phyloP scores from a whole-genome alignment of 2,329 filamentous ascomycete genomes.

The Aspergillus sp. region DNA sequence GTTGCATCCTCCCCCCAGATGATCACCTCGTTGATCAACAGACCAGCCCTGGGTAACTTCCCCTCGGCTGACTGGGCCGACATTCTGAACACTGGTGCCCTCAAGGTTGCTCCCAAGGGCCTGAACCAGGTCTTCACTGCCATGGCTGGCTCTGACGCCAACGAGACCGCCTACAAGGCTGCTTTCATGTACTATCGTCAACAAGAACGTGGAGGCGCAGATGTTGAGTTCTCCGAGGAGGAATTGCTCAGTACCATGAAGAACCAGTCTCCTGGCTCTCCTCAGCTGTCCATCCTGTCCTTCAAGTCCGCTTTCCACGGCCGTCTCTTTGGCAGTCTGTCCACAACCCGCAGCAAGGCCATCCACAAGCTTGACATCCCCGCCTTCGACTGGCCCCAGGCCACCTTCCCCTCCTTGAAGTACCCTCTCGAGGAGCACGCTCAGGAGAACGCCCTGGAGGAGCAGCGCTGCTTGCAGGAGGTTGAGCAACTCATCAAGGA shows the following conservation, averaged over 20 bases:
- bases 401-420: conserved; percentile 77
- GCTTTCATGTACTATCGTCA: conserved; percentile 90
- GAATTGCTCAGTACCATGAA: conserved; percentile 73
- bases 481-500: conserved; percentile 75
- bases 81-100: conserved; percentile 72
- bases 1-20: conserved; percentile 73
- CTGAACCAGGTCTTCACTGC: conserved; percentile 87
- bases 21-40: conserved; percentile 76
- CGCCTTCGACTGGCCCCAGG: conserved; percentile 91
- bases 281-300: conserved; percentile 77
- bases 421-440: conserved; percentile 79
- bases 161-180: conserved; percentile 91
- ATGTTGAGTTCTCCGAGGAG: conserved; percentile 73
- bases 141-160: conserved; percentile 84
- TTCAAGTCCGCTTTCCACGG: conserved; percentile 90
- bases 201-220: conserved; percentile 70
- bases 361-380: conserved; percentile 95
- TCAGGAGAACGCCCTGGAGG: conserved; percentile 75
- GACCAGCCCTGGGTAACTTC: conserved; percentile 87
- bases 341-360: conserved; percentile 85
- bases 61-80: conserved; percentile 78
- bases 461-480: conserved; percentile 75
- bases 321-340: conserved; percentile 80
- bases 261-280: conserved; percentile 74
- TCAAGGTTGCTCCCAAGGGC: conserved; percentile 77